Conservation (phyloP, 306 rosid genomes). For the Dicorynia guianensis region DNA sequence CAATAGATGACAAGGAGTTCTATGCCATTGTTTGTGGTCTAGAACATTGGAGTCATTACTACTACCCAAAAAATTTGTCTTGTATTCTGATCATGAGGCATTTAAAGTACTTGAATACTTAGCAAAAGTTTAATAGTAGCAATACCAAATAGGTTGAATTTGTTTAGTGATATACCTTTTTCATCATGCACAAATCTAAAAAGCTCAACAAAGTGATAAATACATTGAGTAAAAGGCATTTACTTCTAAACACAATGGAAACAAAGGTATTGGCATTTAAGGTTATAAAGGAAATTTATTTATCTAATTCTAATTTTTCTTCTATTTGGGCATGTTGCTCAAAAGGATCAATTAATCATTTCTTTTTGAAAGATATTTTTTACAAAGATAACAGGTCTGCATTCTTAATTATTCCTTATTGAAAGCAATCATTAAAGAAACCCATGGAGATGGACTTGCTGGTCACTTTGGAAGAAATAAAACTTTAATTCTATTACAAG, state of each 20-base stretch:
- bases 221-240: neutral
- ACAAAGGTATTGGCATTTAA: neutral
- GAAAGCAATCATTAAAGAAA: neutral
- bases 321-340: neutral
- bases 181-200: neutral
- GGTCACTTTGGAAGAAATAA: slow-evolving; percentile 1
- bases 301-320: neutral
- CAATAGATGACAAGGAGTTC: no score
- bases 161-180: neutral
- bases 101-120: no score
- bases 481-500: neutral
- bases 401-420: neutral
- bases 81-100: no score
- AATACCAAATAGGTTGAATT: neutral
- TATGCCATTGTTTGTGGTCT: no score
- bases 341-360: neutral
- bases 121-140: neutral
- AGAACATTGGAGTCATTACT: no score
- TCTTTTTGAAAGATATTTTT: neutral
- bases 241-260: neutral
- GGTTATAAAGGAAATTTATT: neutral
- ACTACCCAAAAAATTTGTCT: no score
- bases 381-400: neutral
- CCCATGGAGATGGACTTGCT: neutral
- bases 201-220: neutral